A percentile compares a stretch with the other conserved stretches of the same genome.
These are phyloP conservation scores for Suillus occidentalis DNA, from an alignment of 768 basidiomycete species.

Conservation along the genomic window DNA sequence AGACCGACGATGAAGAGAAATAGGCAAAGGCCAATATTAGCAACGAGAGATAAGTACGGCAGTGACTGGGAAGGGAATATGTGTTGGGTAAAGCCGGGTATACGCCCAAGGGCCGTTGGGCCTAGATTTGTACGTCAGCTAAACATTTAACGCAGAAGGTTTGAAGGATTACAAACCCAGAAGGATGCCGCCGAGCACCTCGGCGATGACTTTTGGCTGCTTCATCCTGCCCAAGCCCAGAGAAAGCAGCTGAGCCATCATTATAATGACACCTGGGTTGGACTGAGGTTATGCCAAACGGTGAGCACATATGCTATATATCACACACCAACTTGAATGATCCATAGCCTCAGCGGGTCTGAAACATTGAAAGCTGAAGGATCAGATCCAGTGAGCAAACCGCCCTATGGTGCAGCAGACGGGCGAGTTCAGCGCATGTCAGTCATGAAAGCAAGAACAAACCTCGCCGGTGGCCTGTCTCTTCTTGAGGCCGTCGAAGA, in stretches of 20 bases:
- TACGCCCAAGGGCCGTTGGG: constrained; percentile 69
- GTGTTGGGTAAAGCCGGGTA: constrained; percentile 84
- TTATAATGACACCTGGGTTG: constrained; percentile 64
- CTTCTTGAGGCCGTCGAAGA: constrained; percentile 18
- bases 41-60: constrained; percentile 80
- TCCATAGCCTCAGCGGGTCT: constrained; percentile 78
- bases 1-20: constrained; percentile 94
- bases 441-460: constrained; percentile 3
- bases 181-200: constrained; percentile 88
- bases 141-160: constrained; percentile 23
- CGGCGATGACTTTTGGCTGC: constrained; percentile 92
- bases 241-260: constrained; percentile 77
- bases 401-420: constrained; percentile 48
- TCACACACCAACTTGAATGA: constrained; percentile 67
- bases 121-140: constrained; percentile 13
- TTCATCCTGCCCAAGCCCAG: constrained; percentile 64
- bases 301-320: background rate
- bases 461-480: constrained; percentile 31
- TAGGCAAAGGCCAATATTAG: constrained; percentile 85
- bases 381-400: constrained; percentile 73
- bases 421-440: background rate
- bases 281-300: constrained; percentile 6
- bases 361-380: constrained; percentile 57
- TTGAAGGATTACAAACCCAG: constrained; percentile 50
- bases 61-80: constrained; percentile 76